Conservation (phyloP, 2,329 filamentous ascomycete genomes). For the Ilyonectria destructans region DNA sequence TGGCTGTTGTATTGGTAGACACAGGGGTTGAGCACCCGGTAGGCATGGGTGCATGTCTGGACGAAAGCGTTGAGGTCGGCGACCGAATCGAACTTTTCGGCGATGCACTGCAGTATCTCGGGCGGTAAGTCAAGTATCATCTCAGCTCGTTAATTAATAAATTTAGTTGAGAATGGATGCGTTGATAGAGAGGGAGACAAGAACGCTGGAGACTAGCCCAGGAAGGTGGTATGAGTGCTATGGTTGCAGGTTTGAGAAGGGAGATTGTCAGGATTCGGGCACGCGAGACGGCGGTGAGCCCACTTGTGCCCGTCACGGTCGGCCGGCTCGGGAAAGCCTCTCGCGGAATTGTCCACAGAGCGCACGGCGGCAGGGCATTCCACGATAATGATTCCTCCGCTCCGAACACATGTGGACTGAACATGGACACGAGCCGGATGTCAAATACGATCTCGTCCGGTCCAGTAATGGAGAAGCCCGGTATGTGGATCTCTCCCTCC, state of each 20-base stretch:
- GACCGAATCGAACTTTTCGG: neutral
- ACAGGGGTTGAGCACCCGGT: slow-evolving; percentile 1
- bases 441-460: too few species aligned
- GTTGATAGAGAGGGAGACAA: neutral
- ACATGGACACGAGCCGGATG: too few species aligned
- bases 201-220: neutral
- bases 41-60: slow-evolving; percentile 8
- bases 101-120: slow-evolving; percentile 6
- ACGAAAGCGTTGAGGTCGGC: slow-evolving; percentile 5
- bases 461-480: too few species aligned
- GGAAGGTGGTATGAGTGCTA: neutral
- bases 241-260: neutral
- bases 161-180: neutral
- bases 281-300: too few species aligned
- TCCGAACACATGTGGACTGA: too few species aligned
- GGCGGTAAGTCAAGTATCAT: slow-evolving; percentile 7
- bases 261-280: neutral
- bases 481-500: too few species aligned
- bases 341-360: too few species aligned
- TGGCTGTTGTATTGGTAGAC: slow-evolving; percentile 4
- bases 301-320: too few species aligned
- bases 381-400: too few species aligned
- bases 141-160: neutral
- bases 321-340: too few species aligned
- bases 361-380: too few species aligned